Percentiles rank a stretch among this genome's conserved stretches.
Conservation (phyloP, 441 rosid genomes). For the Macaranga tanarius region DNA sequence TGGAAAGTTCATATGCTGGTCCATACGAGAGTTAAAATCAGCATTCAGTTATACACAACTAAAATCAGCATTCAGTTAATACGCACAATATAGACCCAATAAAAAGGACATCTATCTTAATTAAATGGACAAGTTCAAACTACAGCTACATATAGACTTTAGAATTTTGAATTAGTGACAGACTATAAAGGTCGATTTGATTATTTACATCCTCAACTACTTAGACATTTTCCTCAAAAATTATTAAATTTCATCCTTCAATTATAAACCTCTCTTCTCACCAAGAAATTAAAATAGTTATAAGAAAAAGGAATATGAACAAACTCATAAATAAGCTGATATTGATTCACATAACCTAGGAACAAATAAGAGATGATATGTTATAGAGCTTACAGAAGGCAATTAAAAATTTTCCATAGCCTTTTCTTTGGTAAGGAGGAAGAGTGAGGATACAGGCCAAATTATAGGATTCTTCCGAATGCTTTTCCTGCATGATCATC, state of each 20-base stretch:
- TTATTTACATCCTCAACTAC: background rate
- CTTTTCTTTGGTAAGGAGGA: constrained; percentile 99
- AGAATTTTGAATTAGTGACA: background rate
- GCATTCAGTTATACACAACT: background rate
- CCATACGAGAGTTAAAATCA: constrained; percentile 16
- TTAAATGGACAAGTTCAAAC: background rate
- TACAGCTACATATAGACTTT: too few relatives aligned
- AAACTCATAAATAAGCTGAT: background rate
- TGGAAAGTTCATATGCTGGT: constrained; percentile 96
- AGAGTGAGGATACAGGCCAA: constrained; percentile 98
- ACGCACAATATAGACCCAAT: background rate
- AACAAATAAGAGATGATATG: background rate
- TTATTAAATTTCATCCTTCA: background rate
- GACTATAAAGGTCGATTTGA: background rate
- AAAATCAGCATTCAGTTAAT: background rate
- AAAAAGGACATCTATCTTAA: background rate
- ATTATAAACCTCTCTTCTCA: background rate
- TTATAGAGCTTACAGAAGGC: constrained; percentile 81
- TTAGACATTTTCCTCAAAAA: background rate
- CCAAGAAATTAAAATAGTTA: background rate
- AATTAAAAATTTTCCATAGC: constrained; percentile 95
- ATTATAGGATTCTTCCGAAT: constrained; percentile 96
- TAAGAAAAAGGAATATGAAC: background rate
- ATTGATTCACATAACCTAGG: background rate
- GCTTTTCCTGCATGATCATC: constrained; percentile 78